These are phyloP conservation scores for Beta corolliflora DNA, from an alignment of 179 eudicot species.

Conservation along the genomic window DNA sequence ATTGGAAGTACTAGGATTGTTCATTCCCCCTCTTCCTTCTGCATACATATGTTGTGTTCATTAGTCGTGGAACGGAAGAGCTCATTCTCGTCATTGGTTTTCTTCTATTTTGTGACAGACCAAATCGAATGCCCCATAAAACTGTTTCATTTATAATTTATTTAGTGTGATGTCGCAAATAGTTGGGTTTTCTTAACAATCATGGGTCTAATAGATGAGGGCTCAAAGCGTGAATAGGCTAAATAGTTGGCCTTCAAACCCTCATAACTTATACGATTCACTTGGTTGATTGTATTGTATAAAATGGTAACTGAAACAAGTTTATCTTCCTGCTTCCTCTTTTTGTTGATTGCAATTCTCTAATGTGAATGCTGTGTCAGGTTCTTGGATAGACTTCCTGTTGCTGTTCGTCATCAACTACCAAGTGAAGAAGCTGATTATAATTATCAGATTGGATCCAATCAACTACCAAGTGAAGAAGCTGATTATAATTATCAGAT, in stretches of 20 bases:
- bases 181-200: too few species aligned
- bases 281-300: too few species aligned
- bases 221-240: too few species aligned
- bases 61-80: neutral
- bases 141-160: neutral
- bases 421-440: conserved; percentile 22
- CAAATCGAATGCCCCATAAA: neutral
- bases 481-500: conserved; percentile 37
- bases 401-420: conserved; percentile 41
- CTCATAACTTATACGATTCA: too few species aligned
- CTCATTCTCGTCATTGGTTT: neutral
- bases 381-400: conserved; percentile 66
- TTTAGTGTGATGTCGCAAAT: neutral
- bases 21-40: neutral
- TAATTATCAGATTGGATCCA: conserved; percentile 35
- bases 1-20: neutral
- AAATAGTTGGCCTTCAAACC: too few species aligned
- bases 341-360: neutral
- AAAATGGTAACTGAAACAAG: too few species aligned
- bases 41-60: neutral
- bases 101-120: too few species aligned
- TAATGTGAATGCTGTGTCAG: conserved; percentile 29
- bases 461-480: conserved; percentile 31
- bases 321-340: too few species aligned
- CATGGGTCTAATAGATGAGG: too few species aligned